Conservation (phyloP, 1,284 basidiomycete species). For the Fistulina hepatica region DNA sequence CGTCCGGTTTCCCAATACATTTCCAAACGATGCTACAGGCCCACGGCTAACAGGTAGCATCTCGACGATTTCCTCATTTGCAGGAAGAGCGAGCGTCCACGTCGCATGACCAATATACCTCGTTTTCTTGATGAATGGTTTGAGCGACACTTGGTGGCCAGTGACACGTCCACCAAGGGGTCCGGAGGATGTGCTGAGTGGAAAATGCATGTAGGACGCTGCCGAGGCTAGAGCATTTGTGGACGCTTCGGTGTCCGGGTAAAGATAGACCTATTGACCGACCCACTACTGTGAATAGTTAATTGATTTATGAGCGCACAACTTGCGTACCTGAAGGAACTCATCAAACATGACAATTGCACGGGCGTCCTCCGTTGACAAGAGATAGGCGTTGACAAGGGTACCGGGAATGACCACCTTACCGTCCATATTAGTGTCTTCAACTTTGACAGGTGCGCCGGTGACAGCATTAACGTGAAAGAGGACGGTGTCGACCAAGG, state of each 20-base stretch:
- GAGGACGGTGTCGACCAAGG: slow-evolving; percentile 54
- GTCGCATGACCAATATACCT: slow-evolving; percentile 44
- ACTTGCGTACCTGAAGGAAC: slow-evolving; percentile 47
- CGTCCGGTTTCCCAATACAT: slow-evolving; percentile 77
- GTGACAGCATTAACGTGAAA: slow-evolving; percentile 76
- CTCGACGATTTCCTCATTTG: slow-evolving; percentile 39
- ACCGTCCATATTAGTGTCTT: slow-evolving; percentile 35
- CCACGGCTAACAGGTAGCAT: slow-evolving; percentile 39
- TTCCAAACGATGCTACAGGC: slow-evolving; percentile 68
- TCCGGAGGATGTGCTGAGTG: slow-evolving; percentile 38
- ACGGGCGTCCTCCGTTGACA: slow-evolving; percentile 23
- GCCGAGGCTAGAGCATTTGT: slow-evolving; percentile 31
- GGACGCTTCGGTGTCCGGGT: slow-evolving; percentile 44
- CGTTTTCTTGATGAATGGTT: slow-evolving; percentile 33
- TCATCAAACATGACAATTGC: slow-evolving; percentile 57
- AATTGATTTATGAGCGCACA: too few species aligned
- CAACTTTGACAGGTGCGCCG: slow-evolving; percentile 40
- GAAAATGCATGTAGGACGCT: slow-evolving; percentile 39
- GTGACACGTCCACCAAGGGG: slow-evolving; percentile 35
- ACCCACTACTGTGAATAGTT: too few species aligned
- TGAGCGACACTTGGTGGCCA: slow-evolving; percentile 43
- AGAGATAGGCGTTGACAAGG: background rate
- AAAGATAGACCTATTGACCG: too few species aligned
- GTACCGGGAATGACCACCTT: slow-evolving; percentile 1
- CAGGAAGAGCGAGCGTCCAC: slow-evolving; percentile 54